phyloP scores from a whole-genome alignment of 78 protist species.

The Creolimax fragrantissima region DNA sequence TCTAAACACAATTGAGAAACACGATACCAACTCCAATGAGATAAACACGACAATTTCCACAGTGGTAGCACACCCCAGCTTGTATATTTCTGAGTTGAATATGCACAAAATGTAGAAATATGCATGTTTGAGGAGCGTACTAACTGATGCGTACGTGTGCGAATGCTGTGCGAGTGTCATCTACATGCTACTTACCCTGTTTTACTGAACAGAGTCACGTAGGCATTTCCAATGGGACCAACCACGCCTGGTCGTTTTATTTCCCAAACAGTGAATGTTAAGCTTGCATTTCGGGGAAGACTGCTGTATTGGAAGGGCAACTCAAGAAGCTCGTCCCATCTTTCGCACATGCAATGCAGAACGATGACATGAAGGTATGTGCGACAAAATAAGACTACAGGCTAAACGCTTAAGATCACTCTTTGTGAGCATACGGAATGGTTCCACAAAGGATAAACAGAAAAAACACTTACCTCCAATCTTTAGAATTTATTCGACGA shows the following conservation, averaged over 20 bases:
- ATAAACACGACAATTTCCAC: not conserved
- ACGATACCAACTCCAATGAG: not conserved
- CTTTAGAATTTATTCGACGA: not conserved
- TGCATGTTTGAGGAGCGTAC: no score
- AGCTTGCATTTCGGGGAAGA: conserved; percentile 6
- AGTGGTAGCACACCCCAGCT: no score
- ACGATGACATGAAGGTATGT: no score
- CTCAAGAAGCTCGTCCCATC: conserved; percentile 10
- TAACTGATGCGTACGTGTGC: no score
- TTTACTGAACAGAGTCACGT: conserved; percentile 8
- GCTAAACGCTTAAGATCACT: no score
- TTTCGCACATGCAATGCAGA: not conserved
- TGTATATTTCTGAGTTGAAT: no score
- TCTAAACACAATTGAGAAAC: not conserved
- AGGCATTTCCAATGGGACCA: not conserved
- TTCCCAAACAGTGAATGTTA: conserved; percentile 9
- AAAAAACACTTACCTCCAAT: not conserved
- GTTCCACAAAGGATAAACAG: no score
- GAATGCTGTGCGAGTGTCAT: no score
- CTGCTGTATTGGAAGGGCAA: conserved; percentile 1
- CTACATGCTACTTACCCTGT: no score
- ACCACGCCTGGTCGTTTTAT: not conserved
- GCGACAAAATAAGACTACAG: no score
- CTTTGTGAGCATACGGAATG: no score
- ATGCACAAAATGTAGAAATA: no score